Conservation (phyloP, 208 protist genomes). For the Leishmania amazonensis region DNA sequence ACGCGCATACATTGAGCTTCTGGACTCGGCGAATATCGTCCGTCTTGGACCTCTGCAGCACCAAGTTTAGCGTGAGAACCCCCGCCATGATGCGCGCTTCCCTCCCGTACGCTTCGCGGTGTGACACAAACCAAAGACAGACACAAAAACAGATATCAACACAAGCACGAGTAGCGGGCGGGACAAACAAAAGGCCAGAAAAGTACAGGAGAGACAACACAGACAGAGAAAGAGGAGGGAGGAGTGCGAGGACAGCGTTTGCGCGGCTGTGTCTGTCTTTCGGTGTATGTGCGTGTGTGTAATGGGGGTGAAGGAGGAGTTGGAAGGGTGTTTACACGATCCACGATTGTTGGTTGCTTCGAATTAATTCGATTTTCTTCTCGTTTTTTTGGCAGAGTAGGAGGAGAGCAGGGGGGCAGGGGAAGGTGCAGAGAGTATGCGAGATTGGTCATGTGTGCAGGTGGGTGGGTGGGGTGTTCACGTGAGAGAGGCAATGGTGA, state of each 20-base stretch:
- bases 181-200: constrained; percentile 9
- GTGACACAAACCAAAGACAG: neutral
- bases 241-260: constrained; percentile 15
- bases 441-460: neutral
- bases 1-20: constrained; percentile 90
- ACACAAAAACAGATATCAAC: constrained; percentile 11
- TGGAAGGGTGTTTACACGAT: neutral
- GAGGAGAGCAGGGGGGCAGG: neutral
- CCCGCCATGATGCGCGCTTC: constrained; percentile 59
- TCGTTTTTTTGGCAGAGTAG: neutral
- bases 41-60: constrained; percentile 83
- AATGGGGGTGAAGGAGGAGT: neutral
- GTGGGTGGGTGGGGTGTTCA: neutral
- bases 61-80: constrained; percentile 80
- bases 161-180: neutral
- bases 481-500: neutral
- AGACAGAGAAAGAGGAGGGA: neutral
- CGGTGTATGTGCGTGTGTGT: neutral
- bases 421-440: neutral
- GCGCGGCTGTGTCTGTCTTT: too few species aligned
- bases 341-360: neutral
- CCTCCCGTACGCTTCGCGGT: neutral
- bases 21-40: constrained; percentile 77
- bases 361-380: neutral
- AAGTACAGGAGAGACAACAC: neutral